Evolutionary conservation across 2,329 filamentous ascomycete genomes (phyloP), one percentile per base, ranked within the genome.

Genomic region (Penicillium occitanis): DNA sequence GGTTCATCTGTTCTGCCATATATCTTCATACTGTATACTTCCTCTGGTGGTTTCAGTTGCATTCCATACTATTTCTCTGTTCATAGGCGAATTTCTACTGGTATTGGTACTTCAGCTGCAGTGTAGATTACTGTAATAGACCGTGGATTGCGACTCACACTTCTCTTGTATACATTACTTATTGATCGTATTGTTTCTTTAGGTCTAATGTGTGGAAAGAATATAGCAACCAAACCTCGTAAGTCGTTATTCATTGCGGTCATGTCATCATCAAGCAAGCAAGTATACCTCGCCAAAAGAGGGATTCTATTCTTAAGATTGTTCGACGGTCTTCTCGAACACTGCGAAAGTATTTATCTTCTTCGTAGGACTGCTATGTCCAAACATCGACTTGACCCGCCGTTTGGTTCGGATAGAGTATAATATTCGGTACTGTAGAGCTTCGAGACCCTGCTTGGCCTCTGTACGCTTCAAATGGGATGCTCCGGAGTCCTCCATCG

Each of bases 401-500:
- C 81, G 83, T 70, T 85, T 86, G 11, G 90, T 91, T 59, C 92
- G 84, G 58, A 94, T 88, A 2, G 87, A 85, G 74, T 90, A 88
- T 57, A 88, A 79, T 14, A 97, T 81, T 64, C 93, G 87, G 72
- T 91, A 88, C 66, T 89, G 85, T n/a, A 97, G 80, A 66, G 88
- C 85, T 71, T 96, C 90, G 46, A 96, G 82, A 11, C 85, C 84
- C 63, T 88, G 88, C 77, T 96, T 97, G 13, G 91, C 88, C 73
- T 96, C 88, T 35, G 91, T 90, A 35, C 91, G 86, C 17, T 86
- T 85, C 66, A 95, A 82, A 71, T 90, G 87, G 25, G 87, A 87
- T 53, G 91, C 90, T 48, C 91, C 91, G 0, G 88, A 85, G 72
- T 93, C 91, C 66, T 89, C 85, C 72, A 96, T 96, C 46, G 84